Evolutionary conservation across 805 yeast species (phyloP).

Genomic region (Scheffersomyces coipomensis): DNA sequence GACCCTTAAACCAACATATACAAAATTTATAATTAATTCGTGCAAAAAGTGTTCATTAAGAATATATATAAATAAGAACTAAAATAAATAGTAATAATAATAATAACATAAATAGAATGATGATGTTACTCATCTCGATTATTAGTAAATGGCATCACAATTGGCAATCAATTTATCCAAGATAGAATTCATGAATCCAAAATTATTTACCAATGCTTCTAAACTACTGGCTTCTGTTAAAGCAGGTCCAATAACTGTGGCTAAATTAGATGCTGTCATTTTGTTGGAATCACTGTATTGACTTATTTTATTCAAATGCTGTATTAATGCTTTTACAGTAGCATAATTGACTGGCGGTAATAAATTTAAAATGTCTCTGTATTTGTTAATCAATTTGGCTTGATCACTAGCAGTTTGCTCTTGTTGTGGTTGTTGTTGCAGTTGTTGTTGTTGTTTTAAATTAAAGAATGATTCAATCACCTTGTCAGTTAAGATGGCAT

Average conservation of each 20-base stretch:
- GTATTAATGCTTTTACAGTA: slow-evolving; percentile 62
- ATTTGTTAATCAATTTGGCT: slow-evolving; percentile 11
- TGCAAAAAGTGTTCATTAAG: too few species aligned
- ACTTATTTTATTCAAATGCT: slow-evolving; percentile 70
- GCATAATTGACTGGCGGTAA: slow-evolving; percentile 69
- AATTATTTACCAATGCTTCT: slow-evolving; percentile 44
- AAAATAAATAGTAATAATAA: too few species aligned
- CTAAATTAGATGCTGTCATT: slow-evolving; percentile 87
- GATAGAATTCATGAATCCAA: slow-evolving; percentile 54
- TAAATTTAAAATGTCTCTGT: slow-evolving; percentile 28
- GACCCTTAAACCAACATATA: too few species aligned
- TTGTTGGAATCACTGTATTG: slow-evolving; percentile 66
- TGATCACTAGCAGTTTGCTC: slow-evolving; percentile 8
- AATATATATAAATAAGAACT: too few species aligned
- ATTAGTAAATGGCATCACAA: slow-evolving; percentile 17
- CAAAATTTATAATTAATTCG: too few species aligned
- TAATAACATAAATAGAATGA: too few species aligned
- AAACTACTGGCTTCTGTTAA: slow-evolving; percentile 55
- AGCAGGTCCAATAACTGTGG: slow-evolving; percentile 79
- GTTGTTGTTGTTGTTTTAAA: slow-evolving; percentile 16
- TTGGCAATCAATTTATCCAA: slow-evolving; percentile 50
- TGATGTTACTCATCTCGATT: too few species aligned
- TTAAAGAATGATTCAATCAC: slow-evolving; percentile 58
- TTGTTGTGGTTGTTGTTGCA: slow-evolving; percentile 5
- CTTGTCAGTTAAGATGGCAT: slow-evolving; percentile 69